Evolutionary conservation across 805 yeast species (phyloP).

Genomic region (Candida ponderosae): DNA sequence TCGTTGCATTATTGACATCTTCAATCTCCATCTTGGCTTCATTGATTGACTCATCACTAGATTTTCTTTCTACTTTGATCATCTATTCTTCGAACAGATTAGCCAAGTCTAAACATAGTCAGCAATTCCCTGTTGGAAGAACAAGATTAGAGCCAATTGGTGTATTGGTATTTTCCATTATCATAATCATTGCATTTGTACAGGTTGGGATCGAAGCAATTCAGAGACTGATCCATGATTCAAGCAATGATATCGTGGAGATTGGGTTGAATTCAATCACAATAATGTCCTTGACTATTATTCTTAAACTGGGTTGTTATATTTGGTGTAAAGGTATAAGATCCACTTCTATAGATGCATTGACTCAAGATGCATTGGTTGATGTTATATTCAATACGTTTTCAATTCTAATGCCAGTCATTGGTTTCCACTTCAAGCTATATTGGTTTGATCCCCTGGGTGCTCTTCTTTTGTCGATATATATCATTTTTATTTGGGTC

Average conservation of each 20-base stretch:
- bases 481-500: conserved; percentile 60
- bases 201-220: conserved; percentile 66
- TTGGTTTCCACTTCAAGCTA: conserved; percentile 40
- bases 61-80: conserved; percentile 66
- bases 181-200: conserved; percentile 62
- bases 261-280: conserved; percentile 42
- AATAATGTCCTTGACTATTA: conserved; percentile 59
- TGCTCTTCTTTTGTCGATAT: conserved; percentile 54
- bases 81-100: conserved; percentile 53
- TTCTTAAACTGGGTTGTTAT: conserved; percentile 54
- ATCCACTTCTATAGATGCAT: conserved; percentile 66
- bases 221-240: conserved; percentile 32
- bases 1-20: conserved; percentile 53
- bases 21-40: conserved; percentile 77
- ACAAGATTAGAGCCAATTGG: conserved; percentile 73
- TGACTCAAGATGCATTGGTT: conserved; percentile 77
- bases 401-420: conserved; percentile 61
- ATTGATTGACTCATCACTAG: conserved; percentile 67
- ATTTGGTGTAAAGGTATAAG: conserved; percentile 51
- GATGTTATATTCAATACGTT: conserved; percentile 69
- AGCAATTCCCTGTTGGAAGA: conserved; percentile 62
- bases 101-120: conserved; percentile 38
- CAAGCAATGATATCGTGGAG: conserved; percentile 31
- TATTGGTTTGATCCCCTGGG: conserved; percentile 79
- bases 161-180: conserved; percentile 61